phyloP scores from a whole-genome alignment of 768 basidiomycete genomes.

The Phanerochaete sordida region DNA sequence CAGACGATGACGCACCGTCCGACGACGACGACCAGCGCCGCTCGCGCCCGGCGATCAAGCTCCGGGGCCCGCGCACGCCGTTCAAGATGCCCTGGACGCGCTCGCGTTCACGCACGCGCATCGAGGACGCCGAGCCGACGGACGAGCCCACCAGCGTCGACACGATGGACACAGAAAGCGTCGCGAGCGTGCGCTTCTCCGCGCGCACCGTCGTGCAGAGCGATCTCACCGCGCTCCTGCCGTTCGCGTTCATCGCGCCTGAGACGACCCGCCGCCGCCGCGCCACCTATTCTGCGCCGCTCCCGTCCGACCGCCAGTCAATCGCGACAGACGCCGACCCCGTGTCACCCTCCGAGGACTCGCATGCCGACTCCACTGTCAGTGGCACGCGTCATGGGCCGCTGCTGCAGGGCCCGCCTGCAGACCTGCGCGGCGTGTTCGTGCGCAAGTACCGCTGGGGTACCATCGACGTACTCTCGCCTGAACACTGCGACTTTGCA shows the following conservation, averaged over 20 bases:
- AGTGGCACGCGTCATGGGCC: constrained; percentile 25
- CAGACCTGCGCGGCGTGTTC: constrained; percentile 72
- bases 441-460: constrained; percentile 85
- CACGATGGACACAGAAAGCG: constrained; percentile 57
- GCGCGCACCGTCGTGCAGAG: constrained; percentile 62
- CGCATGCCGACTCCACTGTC: constrained; percentile 32
- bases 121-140: constrained; percentile 56
- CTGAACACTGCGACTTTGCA: constrained; percentile 84
- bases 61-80: constrained; percentile 49
- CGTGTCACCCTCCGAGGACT: constrained; percentile 42
- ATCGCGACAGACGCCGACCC: constrained; percentile 26
- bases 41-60: constrained; percentile 75
- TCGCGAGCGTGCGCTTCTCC: constrained; percentile 76
- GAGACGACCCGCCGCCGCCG: constrained; percentile 31
- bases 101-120: constrained; percentile 72
- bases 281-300: constrained; percentile 8
- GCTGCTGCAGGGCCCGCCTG: constrained; percentile 55
- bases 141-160: constrained; percentile 57
- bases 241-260: constrained; percentile 79
- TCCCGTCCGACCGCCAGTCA: constrained; percentile 24
- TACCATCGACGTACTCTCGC: constrained; percentile 80
- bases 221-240: constrained; percentile 57
- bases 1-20: background rate
- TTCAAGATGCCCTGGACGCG: constrained; percentile 30
- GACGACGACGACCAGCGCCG: constrained; percentile 43